Base-by-base conservation (phyloP, 2,329 filamentous ascomycete genomes). In the Aspergillus nomiae region DNA sequence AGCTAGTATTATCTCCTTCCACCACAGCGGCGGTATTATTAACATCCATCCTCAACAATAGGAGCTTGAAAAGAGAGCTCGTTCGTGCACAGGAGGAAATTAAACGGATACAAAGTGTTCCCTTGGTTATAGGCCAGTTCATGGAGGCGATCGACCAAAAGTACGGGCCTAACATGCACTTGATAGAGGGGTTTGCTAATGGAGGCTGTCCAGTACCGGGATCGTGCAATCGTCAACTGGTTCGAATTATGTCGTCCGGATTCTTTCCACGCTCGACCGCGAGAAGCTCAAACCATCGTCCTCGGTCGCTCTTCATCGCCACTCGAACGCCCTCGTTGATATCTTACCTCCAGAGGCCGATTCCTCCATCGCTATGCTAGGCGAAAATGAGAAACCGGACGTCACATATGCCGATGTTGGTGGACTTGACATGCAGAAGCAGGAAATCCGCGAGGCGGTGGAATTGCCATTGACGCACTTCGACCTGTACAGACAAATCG, bases 81-180 rank as follows among this genome's bases (percentile, higher is more conserved):
- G 94, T 99, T 60, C 89, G 95, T 71, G 95, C 95, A 71, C 95
- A 99, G 79, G 95, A 99, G 80, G 95, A 99, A 84, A 99, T 99
- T 84, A 99, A 99, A 85, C 90, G 95, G 70, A 99, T 99, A 78
- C 95, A 99, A 83, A 97, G 93, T 79, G 95, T 99, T 60, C 95
- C 95, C 32, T 83, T 99, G 66, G 95, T 99, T 67, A 99, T 99
- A 77, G 95, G 95, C 65, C 95, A 99, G 81, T 99, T 99, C 77
- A 99, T 99, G 95, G 95, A 99, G 82, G 95, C 95, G 61, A 99
- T 99, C 76, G 95, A 99, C 79, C 95, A 99, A 82, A 99, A 97
- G 92, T 96, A 86, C 78, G 87, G 64, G 57, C 28, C 36, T 16
- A 54, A 43, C 30, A 56, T 54, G 50, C 19, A 58, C 2, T 16